Conservation (phyloP, 495 filamentous ascomycete genomes). For the Aspergillus kassunensis region DNA sequence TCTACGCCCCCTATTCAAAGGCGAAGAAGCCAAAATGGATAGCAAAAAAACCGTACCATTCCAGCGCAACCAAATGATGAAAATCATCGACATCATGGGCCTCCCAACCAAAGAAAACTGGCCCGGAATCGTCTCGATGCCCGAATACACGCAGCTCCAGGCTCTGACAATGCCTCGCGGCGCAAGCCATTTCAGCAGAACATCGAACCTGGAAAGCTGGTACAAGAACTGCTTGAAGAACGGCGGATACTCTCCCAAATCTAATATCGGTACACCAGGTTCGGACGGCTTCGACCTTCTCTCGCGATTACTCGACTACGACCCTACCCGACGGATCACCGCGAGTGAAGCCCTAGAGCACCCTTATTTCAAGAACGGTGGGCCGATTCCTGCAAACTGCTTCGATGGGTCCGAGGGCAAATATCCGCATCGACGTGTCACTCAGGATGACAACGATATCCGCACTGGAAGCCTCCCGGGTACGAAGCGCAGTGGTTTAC, state of each 20-base stretch:
- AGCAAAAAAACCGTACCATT: slow-evolving; percentile 95
- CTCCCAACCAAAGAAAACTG: slow-evolving; percentile 84
- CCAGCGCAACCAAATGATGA: slow-evolving; percentile 97
- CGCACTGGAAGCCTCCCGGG: slow-evolving; percentile 81
- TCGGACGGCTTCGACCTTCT: slow-evolving; percentile 77
- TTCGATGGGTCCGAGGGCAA: slow-evolving; percentile 84
- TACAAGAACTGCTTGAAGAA: slow-evolving; percentile 59
- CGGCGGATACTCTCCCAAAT: slow-evolving; percentile 51
- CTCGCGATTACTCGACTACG: slow-evolving; percentile 79
- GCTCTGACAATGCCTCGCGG: slow-evolving; percentile 52
- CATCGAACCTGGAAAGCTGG: slow-evolving; percentile 59
- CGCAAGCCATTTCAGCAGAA: slow-evolving; percentile 36
- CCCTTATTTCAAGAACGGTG: slow-evolving; percentile 71
- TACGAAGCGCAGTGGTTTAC: slow-evolving; percentile 83
- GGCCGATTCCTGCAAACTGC: slow-evolving; percentile 69
- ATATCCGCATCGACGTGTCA: slow-evolving; percentile 87
- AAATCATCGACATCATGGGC: slow-evolving; percentile 94
- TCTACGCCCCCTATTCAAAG: slow-evolving; percentile 94
- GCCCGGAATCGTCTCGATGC: slow-evolving; percentile 75
- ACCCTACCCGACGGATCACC: slow-evolving; percentile 82
- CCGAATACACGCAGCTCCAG: slow-evolving; percentile 73
- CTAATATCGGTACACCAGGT: slow-evolving; percentile 54
- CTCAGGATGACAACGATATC: slow-evolving; percentile 92
- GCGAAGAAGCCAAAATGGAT: slow-evolving; percentile 98
- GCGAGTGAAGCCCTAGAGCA: slow-evolving; percentile 82